phyloP scores from a whole-genome alignment of 148 eudicot genomes.

The Linanthus parryae region DNA sequence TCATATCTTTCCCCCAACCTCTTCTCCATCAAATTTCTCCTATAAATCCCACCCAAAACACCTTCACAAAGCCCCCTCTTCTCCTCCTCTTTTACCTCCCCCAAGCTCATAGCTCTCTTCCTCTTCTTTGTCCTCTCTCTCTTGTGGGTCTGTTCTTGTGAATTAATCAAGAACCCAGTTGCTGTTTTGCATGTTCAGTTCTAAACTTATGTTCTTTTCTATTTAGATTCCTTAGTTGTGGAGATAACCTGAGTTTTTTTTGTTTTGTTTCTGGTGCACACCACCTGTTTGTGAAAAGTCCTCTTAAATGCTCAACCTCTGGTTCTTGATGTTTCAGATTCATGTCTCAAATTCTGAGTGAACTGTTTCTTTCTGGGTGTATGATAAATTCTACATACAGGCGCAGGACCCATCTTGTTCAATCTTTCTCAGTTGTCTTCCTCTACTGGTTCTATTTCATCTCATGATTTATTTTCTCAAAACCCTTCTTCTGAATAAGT shows the following conservation, averaged over 20 bases:
- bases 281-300: not conserved
- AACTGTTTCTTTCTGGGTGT: slow-evolving; percentile 70
- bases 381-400: slow-evolving; percentile 85
- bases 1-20: no score
- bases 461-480: slow-evolving; percentile 39
- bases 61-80: slow-evolving; percentile 6
- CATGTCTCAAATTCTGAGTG: slow-evolving; percentile 86
- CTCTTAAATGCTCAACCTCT: slow-evolving; percentile 43
- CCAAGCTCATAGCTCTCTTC: slow-evolving; percentile 8
- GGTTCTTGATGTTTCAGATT: slow-evolving; percentile 70
- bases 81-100: slow-evolving; percentile 9
- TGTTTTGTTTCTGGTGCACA: not conserved
- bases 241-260: not conserved
- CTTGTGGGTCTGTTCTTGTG: not conserved
- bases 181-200: not conserved
- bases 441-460: slow-evolving; percentile 90
- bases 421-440: slow-evolving; percentile 90
- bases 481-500: not conserved
- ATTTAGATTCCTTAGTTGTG: not conserved
- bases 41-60: slow-evolving; percentile 20
- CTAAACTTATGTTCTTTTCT: no score
- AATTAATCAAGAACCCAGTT: no score
- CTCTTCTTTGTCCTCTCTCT: not conserved
- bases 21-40: slow-evolving; percentile 3
- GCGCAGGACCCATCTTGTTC: slow-evolving; percentile 91